Evolutionary conservation across 176 grass and related monocot species (phyloP).

Genomic region (Zea luxurians): DNA sequence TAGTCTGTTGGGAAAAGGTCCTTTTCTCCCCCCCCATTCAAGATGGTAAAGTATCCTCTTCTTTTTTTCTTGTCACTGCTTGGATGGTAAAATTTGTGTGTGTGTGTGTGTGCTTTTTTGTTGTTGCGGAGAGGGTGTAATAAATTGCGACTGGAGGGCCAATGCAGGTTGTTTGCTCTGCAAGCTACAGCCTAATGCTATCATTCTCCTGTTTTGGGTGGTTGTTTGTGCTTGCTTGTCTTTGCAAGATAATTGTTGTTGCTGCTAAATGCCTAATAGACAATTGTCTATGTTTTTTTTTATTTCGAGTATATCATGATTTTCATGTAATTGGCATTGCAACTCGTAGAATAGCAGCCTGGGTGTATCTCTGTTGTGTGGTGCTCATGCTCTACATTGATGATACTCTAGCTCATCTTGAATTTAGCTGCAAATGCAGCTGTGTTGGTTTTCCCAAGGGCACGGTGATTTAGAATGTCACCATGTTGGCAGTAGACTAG

Average conservation of each 20-base stretch:
- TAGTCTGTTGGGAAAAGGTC: not conserved
- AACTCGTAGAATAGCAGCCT: not conserved
- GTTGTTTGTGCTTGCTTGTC: not conserved
- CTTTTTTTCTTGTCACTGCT: not conserved
- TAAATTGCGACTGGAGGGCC: not conserved
- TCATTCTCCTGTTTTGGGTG: not conserved
- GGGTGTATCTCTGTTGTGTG: not conserved
- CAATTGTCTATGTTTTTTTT: not conserved
- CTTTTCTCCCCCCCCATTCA: not conserved
- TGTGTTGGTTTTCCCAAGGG: not conserved
- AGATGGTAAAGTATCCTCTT: not conserved
- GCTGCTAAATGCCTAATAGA: not conserved
- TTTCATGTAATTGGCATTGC: not conserved
- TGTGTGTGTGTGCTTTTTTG: not conserved
- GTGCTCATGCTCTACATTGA: not conserved
- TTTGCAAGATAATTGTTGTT: not conserved
- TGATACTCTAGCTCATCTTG: not conserved
- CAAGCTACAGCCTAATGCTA: not conserved
- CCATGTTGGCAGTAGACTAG: not conserved
- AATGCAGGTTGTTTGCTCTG: constrained; percentile 23
- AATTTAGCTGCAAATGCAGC: constrained; percentile 22
- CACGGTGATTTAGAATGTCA: constrained; percentile 9
- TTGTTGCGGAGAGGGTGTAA: not conserved
- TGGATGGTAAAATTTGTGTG: constrained; percentile 16
- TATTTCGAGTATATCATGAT: not conserved